Evolutionary conservation across 768 basidiomycete genomes (phyloP), one percentile per base, ranked within the genome.

Genomic region (Pleurotus tuoliensis): DNA sequence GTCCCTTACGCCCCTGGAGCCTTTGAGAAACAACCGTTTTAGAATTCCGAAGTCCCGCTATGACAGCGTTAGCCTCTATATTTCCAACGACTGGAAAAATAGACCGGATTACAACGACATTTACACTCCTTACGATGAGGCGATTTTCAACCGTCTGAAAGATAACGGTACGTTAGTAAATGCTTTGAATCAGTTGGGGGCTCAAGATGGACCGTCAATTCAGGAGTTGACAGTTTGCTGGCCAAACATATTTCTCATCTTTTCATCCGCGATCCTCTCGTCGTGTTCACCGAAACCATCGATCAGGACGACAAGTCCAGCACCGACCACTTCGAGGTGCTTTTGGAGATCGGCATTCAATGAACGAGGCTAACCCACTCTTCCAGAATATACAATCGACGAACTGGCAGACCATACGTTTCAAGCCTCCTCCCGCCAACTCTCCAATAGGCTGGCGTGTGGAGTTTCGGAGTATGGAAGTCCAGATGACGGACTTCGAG

Each of bases 381-480:
- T 40, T 49, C 4, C 69, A 96, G 90, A 98, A 98, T 66, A 88
- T 99, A 22, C 97, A 99, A 82, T 98, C 97, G 2, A 99, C 97
- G 3, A 99, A 99, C 66, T 99, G 97, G 97, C 97, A 99, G 73
- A 98, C 97, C 0, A 78, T 99, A 30, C 84, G 97, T 47, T 99
- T 99, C 82, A 99, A 99, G 69, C 97, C 97, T 2, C 97, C 97
- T 11, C 96, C 97, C 24, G 87, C 92, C 4, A 87, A 90, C 55
- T 94, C 96, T 4, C 69, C 84, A 5, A 98, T 98, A 55, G 97
- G 96, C 30, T 99, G 97, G 97, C 81, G 97, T 40, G 96, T 98
- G 4, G 97, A 99, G 69, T 99, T 99, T 73, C 81, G 97, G 56
- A 93, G 91, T 68, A 98, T 98, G 97, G 97, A 99, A 69, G 94